Conservation (phyloP, 2,329 filamentous ascomycete genomes). For the Aciculosporium take region DNA sequence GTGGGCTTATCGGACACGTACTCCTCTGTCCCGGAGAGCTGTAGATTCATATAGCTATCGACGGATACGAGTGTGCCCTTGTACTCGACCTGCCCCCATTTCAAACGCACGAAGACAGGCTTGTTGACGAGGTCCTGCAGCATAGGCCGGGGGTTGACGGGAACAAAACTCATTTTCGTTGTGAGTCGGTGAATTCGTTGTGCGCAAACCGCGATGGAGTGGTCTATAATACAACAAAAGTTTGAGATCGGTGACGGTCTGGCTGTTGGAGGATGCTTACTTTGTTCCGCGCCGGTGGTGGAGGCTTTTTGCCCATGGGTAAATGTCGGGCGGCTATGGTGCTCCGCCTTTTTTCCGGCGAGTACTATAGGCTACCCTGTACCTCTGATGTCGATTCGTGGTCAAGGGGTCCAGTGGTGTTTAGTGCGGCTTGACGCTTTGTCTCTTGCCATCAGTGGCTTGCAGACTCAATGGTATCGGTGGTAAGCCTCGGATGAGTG, state of each 20-base stretch:
- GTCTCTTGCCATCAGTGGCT: neutral
- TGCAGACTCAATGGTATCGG: neutral
- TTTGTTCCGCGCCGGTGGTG: too few relatives aligned
- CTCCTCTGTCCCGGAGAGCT: slow-evolving; percentile 81
- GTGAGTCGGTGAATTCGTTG: neutral
- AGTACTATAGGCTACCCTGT: slow-evolving; percentile 2
- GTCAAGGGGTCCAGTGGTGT: neutral
- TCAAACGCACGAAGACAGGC: slow-evolving; percentile 79
- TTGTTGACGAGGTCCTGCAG: slow-evolving; percentile 89
- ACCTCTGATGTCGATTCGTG: neutral
- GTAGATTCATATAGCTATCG: slow-evolving; percentile 98
- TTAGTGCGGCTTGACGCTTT: neutral
- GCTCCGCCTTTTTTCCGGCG: slow-evolving; percentile 5
- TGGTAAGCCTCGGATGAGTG: too few relatives aligned
- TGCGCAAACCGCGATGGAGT: neutral
- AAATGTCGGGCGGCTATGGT: neutral
- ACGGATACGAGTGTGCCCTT: slow-evolving; percentile 83
- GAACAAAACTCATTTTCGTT: slow-evolving; percentile 51
- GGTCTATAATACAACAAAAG: neutral
- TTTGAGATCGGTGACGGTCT: neutral
- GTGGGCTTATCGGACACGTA: slow-evolving; percentile 79
- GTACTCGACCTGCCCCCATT: slow-evolving; percentile 98
- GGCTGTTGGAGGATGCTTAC: neutral
- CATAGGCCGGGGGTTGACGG: slow-evolving; percentile 92
- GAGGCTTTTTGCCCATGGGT: neutral